Base-by-base conservation (phyloP, 2,329 filamentous ascomycete genomes). In the Arthrinium phaeospermum region DNA sequence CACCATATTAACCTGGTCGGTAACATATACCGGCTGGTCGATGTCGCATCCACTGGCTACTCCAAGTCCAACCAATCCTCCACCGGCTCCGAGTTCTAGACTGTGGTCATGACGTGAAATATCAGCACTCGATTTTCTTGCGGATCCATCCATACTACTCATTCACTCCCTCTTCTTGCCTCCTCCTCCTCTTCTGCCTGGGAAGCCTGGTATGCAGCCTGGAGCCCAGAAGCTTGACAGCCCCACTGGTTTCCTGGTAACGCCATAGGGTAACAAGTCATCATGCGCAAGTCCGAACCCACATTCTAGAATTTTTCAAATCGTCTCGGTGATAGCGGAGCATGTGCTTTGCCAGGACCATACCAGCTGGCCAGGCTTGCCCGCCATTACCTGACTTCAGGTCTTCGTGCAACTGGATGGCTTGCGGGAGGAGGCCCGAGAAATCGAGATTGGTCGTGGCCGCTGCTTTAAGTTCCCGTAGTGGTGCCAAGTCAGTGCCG, bases 301-400 rank as follows among this genome's bases (percentile, higher is more conserved):
- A 97, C 94, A 97, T 94, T 82, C 90, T 89, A 75, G 93, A 91
- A 72, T 89, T 85, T 72, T 82, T 83, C 75, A 97, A 82, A 75
- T 89, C 85, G n/a, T 88, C 83, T 74, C 85, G 85, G 77, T 94
- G 93, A 79, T 91, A 91, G 70, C 92, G 89, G 73, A 98, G 86
- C 88, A 98, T 89, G 80, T 98, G 97, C 82, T 92, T 94, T 27
- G 93, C 90, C 70, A 99, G 86, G 22, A 96, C 90, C 91, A 97
- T 93, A 14, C 96, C 96, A 0, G 96, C 96, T 3, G 95, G 96
- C 96, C 96, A 98, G 14, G 97, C 88, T 83, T 97, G 94, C 2
- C 96, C 96, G 68, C 96, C 96, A 82, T 96, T 98, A 73, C 96
- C 96, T 75, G 93, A 90, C 72, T 90, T 90, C 68, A 98, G 88